Base-by-base conservation (phyloP, 2,329 filamentous ascomycete species). In the Thermothelomyces thermophilus region DNA sequence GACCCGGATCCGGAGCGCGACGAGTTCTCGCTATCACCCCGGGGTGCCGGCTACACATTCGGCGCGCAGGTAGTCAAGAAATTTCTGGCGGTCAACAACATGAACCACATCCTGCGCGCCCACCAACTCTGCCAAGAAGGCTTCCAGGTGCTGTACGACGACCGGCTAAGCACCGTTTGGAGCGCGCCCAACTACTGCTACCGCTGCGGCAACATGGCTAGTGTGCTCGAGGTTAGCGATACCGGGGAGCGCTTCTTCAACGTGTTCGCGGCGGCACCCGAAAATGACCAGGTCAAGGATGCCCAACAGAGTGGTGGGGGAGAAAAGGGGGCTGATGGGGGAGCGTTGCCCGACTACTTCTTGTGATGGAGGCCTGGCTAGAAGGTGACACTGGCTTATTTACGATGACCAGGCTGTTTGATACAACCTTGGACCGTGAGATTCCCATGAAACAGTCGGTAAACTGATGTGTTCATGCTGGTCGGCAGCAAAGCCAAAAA, bases 91-190 rank as follows among this genome's bases (percentile, higher is more conserved):
- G 90, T 98, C 61, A 98, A 98, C 70, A 86, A 82, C 67, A 97
- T 98, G 90, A 91, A 86, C 28, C 93, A 98, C 68, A 98, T 98
- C 57, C 75, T 98, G 50, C 87, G 93, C 20, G 93, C 93, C n/a
- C 93, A 98, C 69, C 93, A 98, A 72, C 79, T 98, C 4, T 98
- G 93, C 67, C 93, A 98, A 68, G 93, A 98, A 71, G 93, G 93
- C 0, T 98, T 91, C 68, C 93, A 97, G 70, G 87, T 97, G 41
- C 80, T 98, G 14, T 98, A 95, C 67, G 91, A 97, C 62, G 91
- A 97, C 68, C 81, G 86, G 14, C 72, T 98, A 33, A 95, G 89
- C 67, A 98, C 93, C 1, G 93, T 98, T 6, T 98, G 93, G 93
- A 96, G 90, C 66, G 93, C 93, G 4, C 93, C 93, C 2, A 98